Evolutionary conservation across 768 basidiomycete genomes (phyloP).

Genomic region (Calocera cornea): DNA sequence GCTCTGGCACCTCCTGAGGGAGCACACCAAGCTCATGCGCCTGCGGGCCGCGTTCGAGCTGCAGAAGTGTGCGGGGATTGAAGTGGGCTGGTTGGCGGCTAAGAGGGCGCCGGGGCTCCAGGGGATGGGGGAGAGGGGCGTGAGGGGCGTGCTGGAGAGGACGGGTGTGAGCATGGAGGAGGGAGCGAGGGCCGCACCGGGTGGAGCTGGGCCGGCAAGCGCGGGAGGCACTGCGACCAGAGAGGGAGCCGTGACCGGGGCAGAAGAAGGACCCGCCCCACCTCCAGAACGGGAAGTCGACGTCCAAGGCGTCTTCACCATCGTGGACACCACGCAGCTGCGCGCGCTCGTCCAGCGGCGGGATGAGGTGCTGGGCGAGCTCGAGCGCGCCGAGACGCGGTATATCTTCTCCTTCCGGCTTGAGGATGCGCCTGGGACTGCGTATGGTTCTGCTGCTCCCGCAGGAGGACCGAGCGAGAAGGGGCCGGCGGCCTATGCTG

Average conservation of each 20-base stretch:
- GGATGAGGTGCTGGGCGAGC: constrained; percentile 60
- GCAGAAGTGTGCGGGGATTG: constrained; percentile 50
- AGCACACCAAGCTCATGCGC: constrained; percentile 43
- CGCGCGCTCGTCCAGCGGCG: constrained; percentile 58
- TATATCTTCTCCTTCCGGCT: constrained; percentile 65
- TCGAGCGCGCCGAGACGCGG: constrained; percentile 66
- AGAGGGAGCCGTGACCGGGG: not conserved
- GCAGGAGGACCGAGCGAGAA: constrained; percentile 26
- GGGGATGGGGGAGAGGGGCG: constrained; percentile 56
- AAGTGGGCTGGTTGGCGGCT: constrained; percentile 63
- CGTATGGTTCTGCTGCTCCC: constrained; percentile 56
- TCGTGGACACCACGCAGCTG: constrained; percentile 56
- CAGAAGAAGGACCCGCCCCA: constrained; percentile 2
- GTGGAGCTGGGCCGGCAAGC: not conserved
- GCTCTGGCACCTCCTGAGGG: constrained; percentile 46
- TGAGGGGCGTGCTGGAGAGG: constrained; percentile 57
- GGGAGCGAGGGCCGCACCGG: not conserved
- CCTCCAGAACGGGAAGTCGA: constrained; percentile 41
- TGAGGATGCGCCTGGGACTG: constrained; percentile 26
- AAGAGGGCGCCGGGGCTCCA: constrained; percentile 49
- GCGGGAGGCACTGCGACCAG: no score
- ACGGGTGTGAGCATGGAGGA: constrained; percentile 38
- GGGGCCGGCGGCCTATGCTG: not conserved
- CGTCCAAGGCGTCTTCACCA: constrained; percentile 57
- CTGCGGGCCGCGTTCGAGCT: constrained; percentile 49